Conservation (phyloP, 306 rosid species). For the Carpinus fangiana region DNA sequence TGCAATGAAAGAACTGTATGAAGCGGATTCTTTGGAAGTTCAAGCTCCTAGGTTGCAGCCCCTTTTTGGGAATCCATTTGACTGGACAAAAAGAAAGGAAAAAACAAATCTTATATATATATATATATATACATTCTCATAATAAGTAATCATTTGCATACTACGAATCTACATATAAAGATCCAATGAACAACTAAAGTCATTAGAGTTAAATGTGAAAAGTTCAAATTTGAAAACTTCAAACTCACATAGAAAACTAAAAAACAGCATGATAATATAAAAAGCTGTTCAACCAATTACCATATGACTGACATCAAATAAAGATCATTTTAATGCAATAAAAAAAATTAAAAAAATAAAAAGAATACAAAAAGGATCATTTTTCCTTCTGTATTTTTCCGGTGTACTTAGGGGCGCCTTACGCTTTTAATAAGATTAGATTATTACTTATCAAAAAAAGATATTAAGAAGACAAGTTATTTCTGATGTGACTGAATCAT, state of each 20-base stretch:
- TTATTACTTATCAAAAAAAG: too few species aligned
- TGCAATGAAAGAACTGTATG: not conserved
- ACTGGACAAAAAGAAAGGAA: too few species aligned
- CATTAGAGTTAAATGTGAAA: conserved; percentile 15
- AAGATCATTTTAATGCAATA: not conserved
- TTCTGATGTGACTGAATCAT: not conserved
- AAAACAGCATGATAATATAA: not conserved
- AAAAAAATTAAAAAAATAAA: not conserved
- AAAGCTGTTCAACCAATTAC: not conserved
- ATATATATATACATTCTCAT: not conserved
- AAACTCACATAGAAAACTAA: not conserved
- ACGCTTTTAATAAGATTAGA: too few species aligned
- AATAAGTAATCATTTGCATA: not conserved
- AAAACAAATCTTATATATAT: too few species aligned
- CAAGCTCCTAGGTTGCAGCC: not conserved
- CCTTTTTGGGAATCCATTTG: too few species aligned
- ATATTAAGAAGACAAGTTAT: too few species aligned
- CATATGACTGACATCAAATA: not conserved
- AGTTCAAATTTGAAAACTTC: conserved; percentile 4
- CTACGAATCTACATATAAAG: too few species aligned
- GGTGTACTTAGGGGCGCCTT: too few species aligned
- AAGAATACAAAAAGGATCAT: too few species aligned
- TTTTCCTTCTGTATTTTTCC: too few species aligned
- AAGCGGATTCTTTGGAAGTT: not conserved
- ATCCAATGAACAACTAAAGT: not conserved